These are phyloP conservation scores for Teunomyces lycoperdinae DNA, from an alignment of 805 yeast species.

Conservation along the genomic window DNA sequence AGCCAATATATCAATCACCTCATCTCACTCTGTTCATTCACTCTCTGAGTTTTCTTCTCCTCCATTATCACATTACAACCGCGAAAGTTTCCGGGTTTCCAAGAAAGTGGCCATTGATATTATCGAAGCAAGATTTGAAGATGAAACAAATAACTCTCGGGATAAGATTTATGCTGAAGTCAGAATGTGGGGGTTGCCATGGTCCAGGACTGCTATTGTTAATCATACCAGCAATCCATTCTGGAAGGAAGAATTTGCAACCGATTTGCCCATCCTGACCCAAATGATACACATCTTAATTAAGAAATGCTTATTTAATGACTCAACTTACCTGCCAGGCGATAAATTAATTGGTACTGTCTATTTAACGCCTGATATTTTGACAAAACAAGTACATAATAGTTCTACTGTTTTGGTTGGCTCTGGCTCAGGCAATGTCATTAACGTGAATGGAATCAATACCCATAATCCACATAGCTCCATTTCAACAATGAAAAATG, in stretches of 20 bases:
- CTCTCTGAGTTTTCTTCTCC: conserved; percentile 2
- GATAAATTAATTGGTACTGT: conserved; percentile 54
- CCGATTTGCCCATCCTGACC: conserved; percentile 58
- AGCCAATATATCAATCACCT: conserved; percentile 1
- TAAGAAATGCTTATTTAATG: conserved; percentile 29
- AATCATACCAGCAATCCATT: conserved; percentile 54
- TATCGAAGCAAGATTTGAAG: conserved; percentile 59
- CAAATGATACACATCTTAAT: conserved; percentile 50
- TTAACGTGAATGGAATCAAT: conserved; percentile 17
- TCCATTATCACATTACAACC: conserved; percentile 14
- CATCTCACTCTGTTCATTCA: neutral
- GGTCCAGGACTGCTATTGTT: conserved; percentile 76
- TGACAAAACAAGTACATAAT: conserved; percentile 30
- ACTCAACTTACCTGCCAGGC: conserved; percentile 20
- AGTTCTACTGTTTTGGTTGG: conserved; percentile 35
- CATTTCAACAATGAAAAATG: neutral
- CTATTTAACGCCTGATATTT: conserved; percentile 51
- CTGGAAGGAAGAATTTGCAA: conserved; percentile 76
- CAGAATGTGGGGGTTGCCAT: conserved; percentile 65
- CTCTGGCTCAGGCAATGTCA: conserved; percentile 18
- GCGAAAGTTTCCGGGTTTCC: conserved; percentile 44
- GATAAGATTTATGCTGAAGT: conserved; percentile 63
- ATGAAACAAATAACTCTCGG: conserved; percentile 4
- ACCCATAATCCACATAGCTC: conserved; percentile 9
- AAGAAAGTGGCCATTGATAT: conserved; percentile 55